Evolutionary conservation across 148 eudicot species (phyloP).

Genomic region (Rhododendron griersonianum): DNA sequence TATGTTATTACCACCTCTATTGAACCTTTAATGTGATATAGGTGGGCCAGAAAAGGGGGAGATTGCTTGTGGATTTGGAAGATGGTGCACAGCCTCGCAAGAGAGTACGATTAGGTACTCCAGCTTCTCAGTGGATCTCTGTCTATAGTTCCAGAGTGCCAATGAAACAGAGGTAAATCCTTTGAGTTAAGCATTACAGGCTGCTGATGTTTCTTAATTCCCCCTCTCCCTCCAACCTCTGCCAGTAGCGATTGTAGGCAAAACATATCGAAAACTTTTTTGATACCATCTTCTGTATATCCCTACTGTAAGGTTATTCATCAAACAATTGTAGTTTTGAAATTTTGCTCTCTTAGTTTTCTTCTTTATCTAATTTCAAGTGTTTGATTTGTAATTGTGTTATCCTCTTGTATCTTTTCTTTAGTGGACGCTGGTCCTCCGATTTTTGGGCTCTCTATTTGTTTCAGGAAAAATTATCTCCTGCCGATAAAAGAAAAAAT

Average conservation of each 20-base stretch:
- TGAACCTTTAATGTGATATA: conserved; percentile 10
- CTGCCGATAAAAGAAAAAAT: neutral
- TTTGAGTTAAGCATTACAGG: neutral
- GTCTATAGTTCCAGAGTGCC: conserved; percentile 36
- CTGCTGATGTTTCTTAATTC: neutral
- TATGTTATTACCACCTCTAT: neutral
- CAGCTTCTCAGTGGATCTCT: conserved; percentile 50
- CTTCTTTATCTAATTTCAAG: neutral
- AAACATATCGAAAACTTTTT: neutral
- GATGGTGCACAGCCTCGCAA: conserved; percentile 41
- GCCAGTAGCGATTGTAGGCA: neutral
- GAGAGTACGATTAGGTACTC: conserved; percentile 38
- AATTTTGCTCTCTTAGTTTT: neutral
- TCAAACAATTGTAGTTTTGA: neutral
- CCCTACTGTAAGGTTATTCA: neutral
- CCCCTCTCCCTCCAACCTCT: neutral
- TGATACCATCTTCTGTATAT: neutral
- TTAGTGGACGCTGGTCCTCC: neutral
- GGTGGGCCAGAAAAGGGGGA: conserved; percentile 51
- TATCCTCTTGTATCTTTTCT: neutral
- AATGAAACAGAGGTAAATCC: conserved; percentile 44
- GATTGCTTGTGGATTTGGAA: conserved; percentile 32
- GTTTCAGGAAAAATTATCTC: neutral
- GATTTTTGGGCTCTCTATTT: neutral
- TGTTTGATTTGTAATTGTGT: neutral